These are phyloP conservation scores for Zasmidium angulare DNA, from an alignment of 2,329 filamentous ascomycete species.

Conservation along the genomic window DNA sequence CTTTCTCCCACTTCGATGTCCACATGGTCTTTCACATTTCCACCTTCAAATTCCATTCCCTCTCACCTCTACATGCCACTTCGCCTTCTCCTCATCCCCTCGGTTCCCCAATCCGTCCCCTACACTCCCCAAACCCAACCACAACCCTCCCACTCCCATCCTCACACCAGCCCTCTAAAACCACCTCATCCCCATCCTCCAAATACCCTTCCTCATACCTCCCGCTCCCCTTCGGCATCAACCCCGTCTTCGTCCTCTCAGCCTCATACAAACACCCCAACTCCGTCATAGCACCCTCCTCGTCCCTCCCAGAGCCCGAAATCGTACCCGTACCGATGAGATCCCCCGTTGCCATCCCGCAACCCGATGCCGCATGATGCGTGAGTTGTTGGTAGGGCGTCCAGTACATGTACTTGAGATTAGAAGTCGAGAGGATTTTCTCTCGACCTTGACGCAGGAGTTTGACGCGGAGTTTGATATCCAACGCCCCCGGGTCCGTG, in stretches of 20 bases:
- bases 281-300: slow-evolving; percentile 34
- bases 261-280: slow-evolving; percentile 45
- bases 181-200: slow-evolving; percentile 42
- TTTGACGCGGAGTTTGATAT: slow-evolving; percentile 34
- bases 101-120: neutral
- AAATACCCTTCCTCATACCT: slow-evolving; percentile 39
- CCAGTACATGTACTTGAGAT: slow-evolving; percentile 45
- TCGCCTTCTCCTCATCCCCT: neutral
- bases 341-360: slow-evolving; percentile 44
- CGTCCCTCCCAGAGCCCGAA: slow-evolving; percentile 36
- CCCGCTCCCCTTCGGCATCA: slow-evolving; percentile 34
- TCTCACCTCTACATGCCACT: too few relatives aligned
- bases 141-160: slow-evolving; percentile 23
- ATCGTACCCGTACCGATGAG: slow-evolving; percentile 48
- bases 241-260: slow-evolving; percentile 33
- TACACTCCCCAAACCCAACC: slow-evolving; percentile 33
- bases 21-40: too few relatives aligned
- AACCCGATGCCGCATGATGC: slow-evolving; percentile 45
- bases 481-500: slow-evolving; percentile 25
- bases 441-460: slow-evolving; percentile 28
- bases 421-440: slow-evolving; percentile 26
- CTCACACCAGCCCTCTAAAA: slow-evolving; percentile 35
- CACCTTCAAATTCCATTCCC: too few relatives aligned
- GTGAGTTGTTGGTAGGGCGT: slow-evolving; percentile 48
- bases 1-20: too few relatives aligned